Evolutionary conservation across 768 basidiomycete species (phyloP).

Genomic region (Candolleomyces aberdarensis): DNA sequence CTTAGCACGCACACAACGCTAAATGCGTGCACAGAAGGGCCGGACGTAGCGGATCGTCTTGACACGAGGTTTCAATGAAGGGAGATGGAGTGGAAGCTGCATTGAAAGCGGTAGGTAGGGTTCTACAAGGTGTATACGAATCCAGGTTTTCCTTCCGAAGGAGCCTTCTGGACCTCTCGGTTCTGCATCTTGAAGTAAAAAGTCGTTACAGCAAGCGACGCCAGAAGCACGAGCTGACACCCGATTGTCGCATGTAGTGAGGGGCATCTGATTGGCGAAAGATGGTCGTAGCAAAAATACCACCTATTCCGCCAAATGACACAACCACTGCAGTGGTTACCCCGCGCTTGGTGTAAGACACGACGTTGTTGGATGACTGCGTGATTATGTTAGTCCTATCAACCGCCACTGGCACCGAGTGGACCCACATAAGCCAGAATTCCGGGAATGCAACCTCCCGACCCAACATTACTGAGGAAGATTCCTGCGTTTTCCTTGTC

Average conservation of each 20-base stretch:
- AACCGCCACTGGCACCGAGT: background rate
- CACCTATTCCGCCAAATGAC: slow-evolving; percentile 47
- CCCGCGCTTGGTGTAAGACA: slow-evolving; percentile 48
- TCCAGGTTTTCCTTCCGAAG: slow-evolving; percentile 30
- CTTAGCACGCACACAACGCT: too few species aligned
- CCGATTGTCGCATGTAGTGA: slow-evolving; percentile 42
- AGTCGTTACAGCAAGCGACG: slow-evolving; percentile 38
- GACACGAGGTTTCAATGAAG: too few species aligned
- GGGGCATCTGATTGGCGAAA: slow-evolving; percentile 47
- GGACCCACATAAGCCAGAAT: slow-evolving; percentile 47
- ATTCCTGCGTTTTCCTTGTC: slow-evolving; percentile 30
- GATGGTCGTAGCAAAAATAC: slow-evolving; percentile 44
- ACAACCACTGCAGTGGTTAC: slow-evolving; percentile 45
- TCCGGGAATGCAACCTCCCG: slow-evolving; percentile 42
- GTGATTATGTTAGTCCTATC: slow-evolving; percentile 5
- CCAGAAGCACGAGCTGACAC: slow-evolving; percentile 40
- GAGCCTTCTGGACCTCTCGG: slow-evolving; percentile 15
- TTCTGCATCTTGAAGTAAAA: slow-evolving; percentile 36
- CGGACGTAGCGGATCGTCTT: too few species aligned
- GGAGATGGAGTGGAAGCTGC: too few species aligned
- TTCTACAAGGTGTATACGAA: slow-evolving; percentile 40
- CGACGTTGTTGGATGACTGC: slow-evolving; percentile 48
- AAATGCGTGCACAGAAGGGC: too few species aligned
- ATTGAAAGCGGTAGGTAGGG: too few species aligned
- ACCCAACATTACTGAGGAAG: slow-evolving; percentile 44